Conservation (phyloP, 2,329 filamentous ascomycete genomes). For the Ceratocystiopsis sp. region DNA sequence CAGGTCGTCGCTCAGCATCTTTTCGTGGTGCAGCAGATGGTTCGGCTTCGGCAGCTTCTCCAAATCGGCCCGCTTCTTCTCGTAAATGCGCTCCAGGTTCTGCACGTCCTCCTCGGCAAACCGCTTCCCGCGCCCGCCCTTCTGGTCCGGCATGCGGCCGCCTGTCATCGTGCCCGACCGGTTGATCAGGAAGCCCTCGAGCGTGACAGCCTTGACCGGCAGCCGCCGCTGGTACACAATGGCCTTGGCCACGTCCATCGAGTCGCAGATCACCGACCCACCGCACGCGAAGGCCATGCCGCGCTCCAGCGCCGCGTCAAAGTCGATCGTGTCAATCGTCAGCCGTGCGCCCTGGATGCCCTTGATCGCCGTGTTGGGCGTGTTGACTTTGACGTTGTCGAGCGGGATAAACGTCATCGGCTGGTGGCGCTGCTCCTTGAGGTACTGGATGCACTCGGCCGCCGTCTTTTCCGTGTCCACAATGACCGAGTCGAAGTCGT, state of each 20-base stretch:
- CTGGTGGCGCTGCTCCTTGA: constrained; percentile 74
- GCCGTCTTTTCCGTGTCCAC: constrained; percentile 92
- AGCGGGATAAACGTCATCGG: constrained; percentile 91
- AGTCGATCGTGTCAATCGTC: constrained; percentile 92
- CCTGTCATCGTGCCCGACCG: constrained; percentile 95
- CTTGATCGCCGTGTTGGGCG: constrained; percentile 78
- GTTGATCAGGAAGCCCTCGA: constrained; percentile 93
- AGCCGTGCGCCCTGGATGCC: constrained; percentile 72
- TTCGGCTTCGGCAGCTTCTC: constrained; percentile 64
- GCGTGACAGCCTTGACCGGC: constrained; percentile 81
- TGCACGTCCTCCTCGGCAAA: constrained; percentile 88
- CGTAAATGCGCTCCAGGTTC: constrained; percentile 58
- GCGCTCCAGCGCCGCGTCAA: constrained; percentile 71
- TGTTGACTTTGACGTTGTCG: constrained; percentile 92
- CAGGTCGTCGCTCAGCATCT: constrained; percentile 64
- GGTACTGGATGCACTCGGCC: constrained; percentile 82
- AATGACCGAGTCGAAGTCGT: constrained; percentile 85
- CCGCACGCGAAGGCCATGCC: constrained; percentile 93
- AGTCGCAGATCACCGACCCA: constrained; percentile 87
- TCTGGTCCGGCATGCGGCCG: constrained; percentile 62
- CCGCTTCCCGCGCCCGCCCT: constrained; percentile 51
- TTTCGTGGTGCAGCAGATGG: constrained; percentile 60
- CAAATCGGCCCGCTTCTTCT: constrained; percentile 63
- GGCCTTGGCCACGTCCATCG: constrained; percentile 67
- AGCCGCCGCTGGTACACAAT: constrained; percentile 74